Evolutionary conservation across 78 protist species (phyloP).

Genomic region (Acrasis kona): DNA sequence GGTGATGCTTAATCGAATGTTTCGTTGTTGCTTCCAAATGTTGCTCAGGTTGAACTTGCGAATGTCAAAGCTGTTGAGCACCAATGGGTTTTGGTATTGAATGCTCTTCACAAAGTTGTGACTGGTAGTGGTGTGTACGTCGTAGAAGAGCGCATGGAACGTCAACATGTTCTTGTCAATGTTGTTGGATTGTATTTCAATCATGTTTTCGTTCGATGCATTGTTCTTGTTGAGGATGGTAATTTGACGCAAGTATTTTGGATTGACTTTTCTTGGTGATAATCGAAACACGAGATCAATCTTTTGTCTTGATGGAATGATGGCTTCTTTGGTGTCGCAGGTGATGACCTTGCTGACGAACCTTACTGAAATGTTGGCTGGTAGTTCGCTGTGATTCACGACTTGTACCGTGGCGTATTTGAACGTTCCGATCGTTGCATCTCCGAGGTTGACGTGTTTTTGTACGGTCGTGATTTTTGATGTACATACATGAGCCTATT

Average conservation of each 20-base stretch:
- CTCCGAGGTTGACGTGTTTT: not conserved
- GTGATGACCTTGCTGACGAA: not conserved
- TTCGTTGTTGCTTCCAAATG: too few relatives aligned
- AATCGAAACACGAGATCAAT: not conserved
- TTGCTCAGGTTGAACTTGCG: too few relatives aligned
- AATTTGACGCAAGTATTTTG: not conserved
- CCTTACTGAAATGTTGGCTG: not conserved
- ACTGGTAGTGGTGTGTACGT: not conserved
- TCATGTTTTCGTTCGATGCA: not conserved
- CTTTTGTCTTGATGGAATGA: not conserved
- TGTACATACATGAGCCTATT: not conserved
- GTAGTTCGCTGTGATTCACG: not conserved
- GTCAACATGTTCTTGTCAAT: not conserved
- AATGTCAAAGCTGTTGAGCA: too few relatives aligned
- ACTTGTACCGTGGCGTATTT: not conserved
- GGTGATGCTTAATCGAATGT: too few relatives aligned
- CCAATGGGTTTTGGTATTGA: not conserved
- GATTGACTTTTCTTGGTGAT: not conserved
- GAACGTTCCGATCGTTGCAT: not conserved
- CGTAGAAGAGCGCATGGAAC: not conserved
- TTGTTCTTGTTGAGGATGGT: not conserved
- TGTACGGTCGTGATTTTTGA: not conserved
- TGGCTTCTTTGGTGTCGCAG: not conserved
- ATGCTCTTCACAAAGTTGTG: not conserved
- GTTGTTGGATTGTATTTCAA: not conserved